Conservation (phyloP, 2,329 filamentous ascomycete genomes). For the Erysiphe pulchra region DNA sequence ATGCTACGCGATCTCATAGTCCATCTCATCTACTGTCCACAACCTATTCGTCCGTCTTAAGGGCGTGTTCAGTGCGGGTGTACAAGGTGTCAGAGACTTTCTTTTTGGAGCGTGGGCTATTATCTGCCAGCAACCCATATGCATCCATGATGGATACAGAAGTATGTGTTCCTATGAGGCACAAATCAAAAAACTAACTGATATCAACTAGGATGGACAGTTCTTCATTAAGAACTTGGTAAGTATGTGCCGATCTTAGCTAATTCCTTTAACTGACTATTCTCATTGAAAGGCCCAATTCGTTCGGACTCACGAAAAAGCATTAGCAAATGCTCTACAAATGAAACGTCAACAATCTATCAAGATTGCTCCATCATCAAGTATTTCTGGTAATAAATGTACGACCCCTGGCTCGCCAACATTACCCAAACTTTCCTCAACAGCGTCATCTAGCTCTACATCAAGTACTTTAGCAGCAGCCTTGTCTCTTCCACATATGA, state of each 20-base stretch:
- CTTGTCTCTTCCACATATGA: conserved; percentile 63
- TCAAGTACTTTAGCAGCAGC: conserved; percentile 57
- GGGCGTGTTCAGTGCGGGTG: too few relatives aligned
- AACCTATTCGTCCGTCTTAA: too few relatives aligned
- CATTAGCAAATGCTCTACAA: conserved; percentile 83
- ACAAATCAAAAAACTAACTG: neutral
- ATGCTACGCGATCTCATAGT: too few relatives aligned
- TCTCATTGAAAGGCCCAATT: conserved; percentile 37
- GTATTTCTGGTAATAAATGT: conserved; percentile 27
- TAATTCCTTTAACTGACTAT: neutral
- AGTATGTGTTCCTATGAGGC: neutral
- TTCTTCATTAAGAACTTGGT: conserved; percentile 48
- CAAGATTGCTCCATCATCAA: conserved; percentile 44
- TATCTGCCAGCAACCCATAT: neutral
- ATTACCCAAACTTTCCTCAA: conserved; percentile 29
- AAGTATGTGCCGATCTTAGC: neutral
- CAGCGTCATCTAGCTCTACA: conserved; percentile 34
- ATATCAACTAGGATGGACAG: conserved; percentile 36
- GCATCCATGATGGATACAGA: conserved; percentile 1
- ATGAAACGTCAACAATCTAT: conserved; percentile 45
- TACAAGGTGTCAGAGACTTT: too few relatives aligned
- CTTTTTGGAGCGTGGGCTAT: too few relatives aligned
- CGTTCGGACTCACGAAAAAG: conserved; percentile 92
- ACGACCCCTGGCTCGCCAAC: conserved; percentile 14
- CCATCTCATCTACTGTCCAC: too few relatives aligned